Evolutionary conservation across 139 green algal genomes (phyloP).

Genomic region (Coccomyxa sp.): DNA sequence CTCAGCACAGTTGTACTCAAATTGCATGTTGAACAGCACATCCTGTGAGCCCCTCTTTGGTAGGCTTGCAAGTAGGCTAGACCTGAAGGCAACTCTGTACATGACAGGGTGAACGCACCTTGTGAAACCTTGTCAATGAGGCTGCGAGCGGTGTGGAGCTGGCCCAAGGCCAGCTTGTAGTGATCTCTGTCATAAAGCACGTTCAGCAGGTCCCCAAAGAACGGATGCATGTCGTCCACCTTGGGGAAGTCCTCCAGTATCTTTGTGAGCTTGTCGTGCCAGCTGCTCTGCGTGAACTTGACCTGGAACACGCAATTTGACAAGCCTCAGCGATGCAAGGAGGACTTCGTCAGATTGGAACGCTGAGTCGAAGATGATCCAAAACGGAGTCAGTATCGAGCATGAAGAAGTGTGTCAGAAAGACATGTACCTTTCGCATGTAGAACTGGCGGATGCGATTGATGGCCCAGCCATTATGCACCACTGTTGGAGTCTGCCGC

Average conservation of each 20-base stretch:
- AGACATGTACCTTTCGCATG: conserved; percentile 92
- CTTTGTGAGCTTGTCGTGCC: conserved; percentile 86
- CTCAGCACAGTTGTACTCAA: background rate
- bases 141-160: conserved; percentile 90
- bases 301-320: conserved; percentile 51
- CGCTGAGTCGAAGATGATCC: too few species aligned
- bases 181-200: conserved; percentile 99
- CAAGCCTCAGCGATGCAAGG: background rate
- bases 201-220: conserved; percentile 98
- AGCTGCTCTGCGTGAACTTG: conserved; percentile 90
- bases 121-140: conserved; percentile 93
- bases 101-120: conserved; percentile 33
- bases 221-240: conserved; percentile 97
- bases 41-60: too few species aligned
- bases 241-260: conserved; percentile 99
- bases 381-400: too few species aligned
- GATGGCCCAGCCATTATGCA: conserved; percentile 95
- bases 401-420: background rate
- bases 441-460: conserved; percentile 98
- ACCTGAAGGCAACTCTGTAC: background rate
- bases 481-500: conserved; percentile 95
- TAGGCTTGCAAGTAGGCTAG: too few species aligned
- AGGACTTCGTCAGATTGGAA: too few species aligned
- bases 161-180: conserved; percentile 98
- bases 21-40: too few species aligned